Percentiles rank a stretch among this genome's conserved stretches.
These are phyloP conservation scores for Carnegiea gigantea DNA, from an alignment of 179 eudicot species.

Conservation along the genomic window DNA sequence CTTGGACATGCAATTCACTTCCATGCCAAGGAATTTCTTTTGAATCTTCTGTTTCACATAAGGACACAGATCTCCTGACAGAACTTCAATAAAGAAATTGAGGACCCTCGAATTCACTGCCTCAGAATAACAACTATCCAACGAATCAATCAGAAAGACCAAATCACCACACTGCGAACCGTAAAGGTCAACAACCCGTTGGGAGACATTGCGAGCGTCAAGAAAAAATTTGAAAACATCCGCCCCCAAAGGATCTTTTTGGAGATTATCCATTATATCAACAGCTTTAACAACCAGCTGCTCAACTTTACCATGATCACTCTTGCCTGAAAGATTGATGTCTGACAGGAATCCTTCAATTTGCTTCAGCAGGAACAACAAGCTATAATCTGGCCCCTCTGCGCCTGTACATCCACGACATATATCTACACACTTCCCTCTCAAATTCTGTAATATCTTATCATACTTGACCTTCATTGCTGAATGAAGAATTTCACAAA, in stretches of 20 bases:
- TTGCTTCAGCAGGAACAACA: conserved; percentile 66
- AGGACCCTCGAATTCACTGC: conserved; percentile 70
- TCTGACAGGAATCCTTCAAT: conserved; percentile 58
- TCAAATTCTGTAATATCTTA: conserved; percentile 56
- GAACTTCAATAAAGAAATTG: conserved; percentile 65
- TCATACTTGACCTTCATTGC: conserved; percentile 70
- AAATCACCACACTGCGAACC: conserved; percentile 69
- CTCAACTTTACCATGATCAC: conserved; percentile 34
- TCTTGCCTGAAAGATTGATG: conserved; percentile 32
- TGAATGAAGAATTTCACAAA: conserved; percentile 63
- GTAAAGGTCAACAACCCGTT: conserved; percentile 54
- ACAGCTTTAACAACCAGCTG: conserved; percentile 42
- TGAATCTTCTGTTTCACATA: conserved; percentile 58
- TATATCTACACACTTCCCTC: conserved; percentile 64
- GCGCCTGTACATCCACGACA: conserved; percentile 44
- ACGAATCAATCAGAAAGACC: conserved; percentile 70
- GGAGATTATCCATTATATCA: conserved; percentile 48
- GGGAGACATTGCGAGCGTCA: conserved; percentile 56
- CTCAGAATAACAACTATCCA: conserved; percentile 74
- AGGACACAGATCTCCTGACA: conserved; percentile 59
- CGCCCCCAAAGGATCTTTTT: conserved; percentile 55
- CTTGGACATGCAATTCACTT: conserved; percentile 57
- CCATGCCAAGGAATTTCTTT: conserved; percentile 67
- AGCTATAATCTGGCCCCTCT: conserved; percentile 66
- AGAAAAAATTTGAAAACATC: conserved; percentile 58